Evolutionary conservation across 1,284 basidiomycete genomes (phyloP).

Genomic region (Trichosporon sp.): DNA sequence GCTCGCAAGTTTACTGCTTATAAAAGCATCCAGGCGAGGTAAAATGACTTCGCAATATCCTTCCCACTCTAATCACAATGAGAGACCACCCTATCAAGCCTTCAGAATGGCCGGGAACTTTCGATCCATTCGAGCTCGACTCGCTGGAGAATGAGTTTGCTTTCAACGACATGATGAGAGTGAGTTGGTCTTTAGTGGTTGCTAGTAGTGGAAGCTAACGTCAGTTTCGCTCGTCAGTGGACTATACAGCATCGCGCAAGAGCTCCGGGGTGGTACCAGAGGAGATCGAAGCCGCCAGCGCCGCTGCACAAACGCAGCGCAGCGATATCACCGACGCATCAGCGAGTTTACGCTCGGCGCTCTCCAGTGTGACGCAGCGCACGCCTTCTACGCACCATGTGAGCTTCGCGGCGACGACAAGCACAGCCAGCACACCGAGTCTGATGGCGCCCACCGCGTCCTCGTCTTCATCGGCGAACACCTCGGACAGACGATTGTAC

Average conservation of each 20-base stretch:
- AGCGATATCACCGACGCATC: background rate
- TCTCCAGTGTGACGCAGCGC: background rate
- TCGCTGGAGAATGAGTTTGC: background rate
- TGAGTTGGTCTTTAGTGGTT: background rate
- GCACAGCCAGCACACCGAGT: background rate
- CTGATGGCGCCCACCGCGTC: background rate
- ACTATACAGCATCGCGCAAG: background rate
- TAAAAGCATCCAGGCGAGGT: too few species aligned
- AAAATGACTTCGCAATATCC: background rate
- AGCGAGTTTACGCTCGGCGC: background rate
- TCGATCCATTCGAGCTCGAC: too few species aligned
- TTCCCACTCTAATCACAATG: background rate
- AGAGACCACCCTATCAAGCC: background rate
- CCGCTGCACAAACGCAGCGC: background rate
- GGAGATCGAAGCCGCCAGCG: background rate
- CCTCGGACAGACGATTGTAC: background rate
- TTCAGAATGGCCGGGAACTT: background rate
- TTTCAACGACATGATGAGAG: background rate
- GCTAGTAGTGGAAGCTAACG: background rate
- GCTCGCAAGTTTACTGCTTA: too few species aligned
- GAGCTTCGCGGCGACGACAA: background rate
- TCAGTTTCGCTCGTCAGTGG: background rate
- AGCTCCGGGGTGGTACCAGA: background rate
- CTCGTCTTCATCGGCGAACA: background rate
- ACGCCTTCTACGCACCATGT: background rate